Conservation (phyloP, 2,329 filamentous ascomycete genomes). For the Penicillium sp. region DNA sequence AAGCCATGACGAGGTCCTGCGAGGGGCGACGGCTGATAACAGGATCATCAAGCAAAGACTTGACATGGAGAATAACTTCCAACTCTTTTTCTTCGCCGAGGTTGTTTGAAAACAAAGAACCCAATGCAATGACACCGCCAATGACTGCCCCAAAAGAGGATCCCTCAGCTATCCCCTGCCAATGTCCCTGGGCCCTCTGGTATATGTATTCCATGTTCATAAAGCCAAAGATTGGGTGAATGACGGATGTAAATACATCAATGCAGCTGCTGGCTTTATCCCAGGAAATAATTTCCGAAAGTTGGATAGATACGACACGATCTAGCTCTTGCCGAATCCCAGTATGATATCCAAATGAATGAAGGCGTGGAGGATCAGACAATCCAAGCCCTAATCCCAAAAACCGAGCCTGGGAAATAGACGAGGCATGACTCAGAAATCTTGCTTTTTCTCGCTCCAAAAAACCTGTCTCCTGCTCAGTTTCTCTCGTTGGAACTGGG, state of each 20-base stretch:
- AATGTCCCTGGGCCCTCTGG: conserved; percentile 30
- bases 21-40: conserved; percentile 24
- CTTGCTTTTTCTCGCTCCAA: not conserved
- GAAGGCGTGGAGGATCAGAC: conserved; percentile 34
- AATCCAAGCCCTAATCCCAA: conserved; percentile 35
- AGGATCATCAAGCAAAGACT: conserved; percentile 45
- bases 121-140: conserved; percentile 33
- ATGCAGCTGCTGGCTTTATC: conserved; percentile 27
- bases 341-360: conserved; percentile 40
- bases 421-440: not conserved
- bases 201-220: conserved; percentile 29
- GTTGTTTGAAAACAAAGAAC: conserved; percentile 31
- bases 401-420: conserved; percentile 17
- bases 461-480: not conserved
- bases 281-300: conserved; percentile 27
- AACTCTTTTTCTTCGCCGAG: conserved; percentile 26
- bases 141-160: conserved; percentile 35
- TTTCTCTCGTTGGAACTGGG: not conserved
- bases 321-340: conserved; percentile 33
- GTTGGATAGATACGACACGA: conserved; percentile 17
- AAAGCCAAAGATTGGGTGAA: conserved; percentile 36
- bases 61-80: conserved; percentile 37
- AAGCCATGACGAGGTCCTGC: conserved; percentile 36
- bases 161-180: conserved; percentile 23
- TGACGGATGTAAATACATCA: conserved; percentile 29